phyloP scores from a whole-genome alignment of 305 asterid genomes.

The Lippia alba region DNA sequence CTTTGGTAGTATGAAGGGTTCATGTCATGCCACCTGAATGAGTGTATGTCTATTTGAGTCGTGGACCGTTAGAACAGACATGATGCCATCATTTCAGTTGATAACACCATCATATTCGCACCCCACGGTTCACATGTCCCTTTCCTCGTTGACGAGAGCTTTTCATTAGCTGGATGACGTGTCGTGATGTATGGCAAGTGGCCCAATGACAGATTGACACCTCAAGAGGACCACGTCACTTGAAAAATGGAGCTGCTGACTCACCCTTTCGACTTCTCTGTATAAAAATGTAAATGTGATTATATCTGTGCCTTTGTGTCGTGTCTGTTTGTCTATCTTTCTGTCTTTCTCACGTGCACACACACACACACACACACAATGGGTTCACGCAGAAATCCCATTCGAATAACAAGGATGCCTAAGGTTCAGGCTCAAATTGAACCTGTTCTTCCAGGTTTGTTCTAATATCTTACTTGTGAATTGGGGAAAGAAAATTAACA shows the following conservation, averaged over 20 bases:
- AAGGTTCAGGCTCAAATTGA: conserved; percentile 1
- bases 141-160: neutral
- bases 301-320: neutral
- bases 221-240: conserved; percentile 28
- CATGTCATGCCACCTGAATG: neutral
- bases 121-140: neutral
- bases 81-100: neutral
- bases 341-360: too few relatives aligned
- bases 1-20: neutral
- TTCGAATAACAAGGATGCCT: conserved; percentile 7
- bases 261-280: conserved; percentile 14
- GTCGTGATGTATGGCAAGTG: conserved; percentile 18
- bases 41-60: too few relatives aligned
- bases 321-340: neutral
- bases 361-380: neutral
- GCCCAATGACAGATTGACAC: conserved; percentile 20
- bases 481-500: neutral
- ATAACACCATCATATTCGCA: neutral
- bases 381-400: conserved; percentile 9
- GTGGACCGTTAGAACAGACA: neutral
- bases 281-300: neutral
- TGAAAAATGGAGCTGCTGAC: conserved; percentile 21
- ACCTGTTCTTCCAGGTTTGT: conserved; percentile 19
- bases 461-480: neutral
- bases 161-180: neutral